A percentile compares a stretch with the other conserved stretches of the same genome.
These are phyloP conservation scores for Neurospora africana DNA, from an alignment of 495 filamentous ascomycete species.

Conservation along the genomic window DNA sequence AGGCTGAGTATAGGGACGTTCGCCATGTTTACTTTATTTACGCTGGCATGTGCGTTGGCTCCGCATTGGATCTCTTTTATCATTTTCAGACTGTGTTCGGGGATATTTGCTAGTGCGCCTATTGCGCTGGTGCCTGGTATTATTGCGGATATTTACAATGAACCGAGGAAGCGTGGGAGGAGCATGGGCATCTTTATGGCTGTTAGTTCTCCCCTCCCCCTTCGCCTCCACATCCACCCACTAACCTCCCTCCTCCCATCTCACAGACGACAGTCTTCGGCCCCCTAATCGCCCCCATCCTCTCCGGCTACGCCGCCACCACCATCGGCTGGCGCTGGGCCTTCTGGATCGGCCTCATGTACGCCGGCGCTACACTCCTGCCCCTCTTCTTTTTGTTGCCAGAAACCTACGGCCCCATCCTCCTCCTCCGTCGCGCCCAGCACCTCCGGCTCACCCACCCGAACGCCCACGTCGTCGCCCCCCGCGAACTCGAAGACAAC, in stretches of 20 bases:
- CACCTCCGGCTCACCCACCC: slow-evolving; percentile 40
- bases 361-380: slow-evolving; percentile 38
- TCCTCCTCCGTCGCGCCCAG: slow-evolving; percentile 45
- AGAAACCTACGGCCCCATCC: slow-evolving; percentile 52
- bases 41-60: slow-evolving; percentile 57
- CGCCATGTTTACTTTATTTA: slow-evolving; percentile 52
- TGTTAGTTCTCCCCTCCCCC: slow-evolving; percentile 34
- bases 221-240: neutral
- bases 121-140: slow-evolving; percentile 63
- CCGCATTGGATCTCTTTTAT: slow-evolving; percentile 57
- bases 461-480: slow-evolving; percentile 20
- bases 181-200: slow-evolving; percentile 62
- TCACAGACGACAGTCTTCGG: slow-evolving; percentile 52
- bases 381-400: slow-evolving; percentile 45
- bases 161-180: slow-evolving; percentile 50
- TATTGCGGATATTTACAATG: slow-evolving; percentile 56
- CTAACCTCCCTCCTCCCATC: neutral
- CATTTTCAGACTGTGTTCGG: slow-evolving; percentile 56
- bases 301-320: slow-evolving; percentile 52
- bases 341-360: slow-evolving; percentile 52
- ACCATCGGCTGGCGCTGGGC: slow-evolving; percentile 55
- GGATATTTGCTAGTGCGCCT: slow-evolving; percentile 54
- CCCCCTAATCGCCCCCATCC: slow-evolving; percentile 55
- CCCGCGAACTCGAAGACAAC: slow-evolving; percentile 26
- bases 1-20: slow-evolving; percentile 52